Conservation (phyloP, 192 early-diverging fungal genomes). For the Coemansia erecta region DNA sequence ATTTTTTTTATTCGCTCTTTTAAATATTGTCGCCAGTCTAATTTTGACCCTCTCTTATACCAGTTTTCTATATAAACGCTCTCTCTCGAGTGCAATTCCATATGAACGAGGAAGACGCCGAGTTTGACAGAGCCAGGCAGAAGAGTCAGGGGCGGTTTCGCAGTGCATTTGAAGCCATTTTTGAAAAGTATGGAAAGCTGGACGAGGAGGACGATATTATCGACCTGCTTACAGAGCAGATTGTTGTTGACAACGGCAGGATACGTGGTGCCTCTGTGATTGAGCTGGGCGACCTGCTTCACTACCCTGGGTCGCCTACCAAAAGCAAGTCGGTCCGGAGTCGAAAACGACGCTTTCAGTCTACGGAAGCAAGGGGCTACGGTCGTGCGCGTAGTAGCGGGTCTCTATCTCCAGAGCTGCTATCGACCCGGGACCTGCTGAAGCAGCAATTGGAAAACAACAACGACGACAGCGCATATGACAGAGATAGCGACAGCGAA, state of each 20-base stretch:
- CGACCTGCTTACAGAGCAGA: slow-evolving; percentile 26
- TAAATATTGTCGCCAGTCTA: neutral
- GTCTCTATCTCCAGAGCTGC: slow-evolving; percentile 11
- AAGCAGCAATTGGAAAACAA: neutral
- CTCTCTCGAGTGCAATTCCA: neutral
- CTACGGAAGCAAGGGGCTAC: neutral
- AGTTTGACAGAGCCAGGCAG: slow-evolving; percentile 38
- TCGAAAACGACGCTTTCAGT: neutral
- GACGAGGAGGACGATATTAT: slow-evolving; percentile 47
- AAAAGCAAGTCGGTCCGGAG: neutral
- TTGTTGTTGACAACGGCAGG: slow-evolving; percentile 46
- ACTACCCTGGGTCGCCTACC: slow-evolving; percentile 14
- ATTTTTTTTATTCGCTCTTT: slow-evolving; percentile 1
- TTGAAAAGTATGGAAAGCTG: slow-evolving; percentile 40
- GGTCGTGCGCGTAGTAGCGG: neutral
- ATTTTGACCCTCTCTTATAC: neutral
- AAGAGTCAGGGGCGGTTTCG: slow-evolving; percentile 44
- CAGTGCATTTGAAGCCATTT: slow-evolving; percentile 46
- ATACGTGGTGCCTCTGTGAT: slow-evolving; percentile 26
- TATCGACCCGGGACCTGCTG: neutral
- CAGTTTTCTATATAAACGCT: neutral
- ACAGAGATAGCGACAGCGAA: neutral
- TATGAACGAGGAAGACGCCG: slow-evolving; percentile 40
- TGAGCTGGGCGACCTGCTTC: slow-evolving; percentile 31
- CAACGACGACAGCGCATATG: neutral